Evolutionary conservation across 2,329 filamentous ascomycete species (phyloP), one percentile per base, ranked within the genome.

Genomic region (Botryotinia calthae): DNA sequence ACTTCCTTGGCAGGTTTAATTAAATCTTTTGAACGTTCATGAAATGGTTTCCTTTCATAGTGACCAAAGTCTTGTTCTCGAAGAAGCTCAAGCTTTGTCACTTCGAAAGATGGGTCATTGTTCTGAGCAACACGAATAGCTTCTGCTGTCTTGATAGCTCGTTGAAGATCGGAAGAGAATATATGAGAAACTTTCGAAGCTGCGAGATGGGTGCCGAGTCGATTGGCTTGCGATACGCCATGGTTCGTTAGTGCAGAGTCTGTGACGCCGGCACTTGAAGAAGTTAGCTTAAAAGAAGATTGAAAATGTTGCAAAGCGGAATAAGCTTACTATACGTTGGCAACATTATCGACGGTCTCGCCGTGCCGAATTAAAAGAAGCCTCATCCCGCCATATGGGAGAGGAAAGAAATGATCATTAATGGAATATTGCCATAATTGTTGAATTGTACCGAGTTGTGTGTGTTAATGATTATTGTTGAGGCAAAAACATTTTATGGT

Each of bases 261-360:
- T 81, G 90, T 92, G 69, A 89, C 88, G 74, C 94, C 94, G 77
- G 94, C 94, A 83, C 91, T 91, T 84, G 72, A 71, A 74, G 48
- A 68, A 62, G 63, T 75, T 68, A 76, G 75, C 69, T 34, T 34
- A 71, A 37, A 48, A 34, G 48, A 67, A 56, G 37, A 10, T 44
- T 28, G 34, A 42, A 68, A 37, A 31, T 31, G 18, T 59, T 54
- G 48, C n/a, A 44, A 56, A 46, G 22, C 56, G 31, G 58, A 70
- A 73, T 78, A 76, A 72, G 74, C 87, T 79, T 85, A 93, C 91
- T 92, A 95, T 74, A 93, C 83, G 71, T 90, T 88, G 58, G 91
- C 91, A 73, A 96, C 91, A 81, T 97, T 97, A 83, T 97, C 93
- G 76, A 97, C 92, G 25, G 93, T 95, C 84, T 97, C 94, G 79